Evolutionary conservation across 768 basidiomycete genomes (phyloP).

Genomic region (Boletus pseudo-olivaceus): DNA sequence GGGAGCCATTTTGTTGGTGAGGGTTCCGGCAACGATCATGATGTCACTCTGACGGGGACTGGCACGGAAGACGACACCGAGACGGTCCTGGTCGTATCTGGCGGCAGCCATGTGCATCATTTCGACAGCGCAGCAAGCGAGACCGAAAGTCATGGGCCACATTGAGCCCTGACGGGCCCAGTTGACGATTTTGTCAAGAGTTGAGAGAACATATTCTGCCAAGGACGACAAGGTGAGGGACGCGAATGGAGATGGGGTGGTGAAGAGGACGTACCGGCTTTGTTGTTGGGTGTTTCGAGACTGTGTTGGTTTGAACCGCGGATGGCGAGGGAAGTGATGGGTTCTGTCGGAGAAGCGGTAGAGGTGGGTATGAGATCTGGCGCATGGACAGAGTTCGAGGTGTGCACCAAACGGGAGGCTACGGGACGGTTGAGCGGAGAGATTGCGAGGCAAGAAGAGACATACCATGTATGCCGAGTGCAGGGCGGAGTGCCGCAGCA

Average conservation of each 20-base stretch:
- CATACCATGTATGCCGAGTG: slow-evolving; percentile 43
- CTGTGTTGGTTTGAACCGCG: slow-evolving; percentile 80
- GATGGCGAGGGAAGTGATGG: slow-evolving; percentile 70
- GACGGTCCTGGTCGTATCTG: slow-evolving; percentile 95
- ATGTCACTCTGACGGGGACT: slow-evolving; percentile 96
- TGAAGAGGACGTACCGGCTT: slow-evolving; percentile 58
- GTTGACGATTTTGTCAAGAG: slow-evolving; percentile 93
- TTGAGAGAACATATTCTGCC: slow-evolving; percentile 92
- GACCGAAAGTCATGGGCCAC: slow-evolving; percentile 99
- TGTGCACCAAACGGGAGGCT: slow-evolving; percentile 58
- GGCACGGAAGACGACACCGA: slow-evolving; percentile 98
- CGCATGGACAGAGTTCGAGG: slow-evolving; percentile 44
- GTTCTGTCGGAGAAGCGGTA: slow-evolving; percentile 44
- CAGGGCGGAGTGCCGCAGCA: slow-evolving; percentile 44
- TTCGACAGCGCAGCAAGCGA: slow-evolving; percentile 99
- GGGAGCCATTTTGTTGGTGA: slow-evolving; percentile 99
- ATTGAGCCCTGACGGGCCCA: slow-evolving; percentile 98
- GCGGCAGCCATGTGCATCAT: slow-evolving; percentile 99
- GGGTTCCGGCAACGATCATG: slow-evolving; percentile 98
- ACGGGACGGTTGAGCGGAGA: slow-evolving; percentile 10
- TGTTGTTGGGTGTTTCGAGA: slow-evolving; percentile 86
- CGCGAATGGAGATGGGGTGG: neutral
- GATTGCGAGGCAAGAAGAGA: slow-evolving; percentile 3
- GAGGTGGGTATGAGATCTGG: slow-evolving; percentile 40
- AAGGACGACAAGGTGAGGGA: neutral